Conservation (phyloP, 257 asterid species). For the Thymus mandschuricus region DNA sequence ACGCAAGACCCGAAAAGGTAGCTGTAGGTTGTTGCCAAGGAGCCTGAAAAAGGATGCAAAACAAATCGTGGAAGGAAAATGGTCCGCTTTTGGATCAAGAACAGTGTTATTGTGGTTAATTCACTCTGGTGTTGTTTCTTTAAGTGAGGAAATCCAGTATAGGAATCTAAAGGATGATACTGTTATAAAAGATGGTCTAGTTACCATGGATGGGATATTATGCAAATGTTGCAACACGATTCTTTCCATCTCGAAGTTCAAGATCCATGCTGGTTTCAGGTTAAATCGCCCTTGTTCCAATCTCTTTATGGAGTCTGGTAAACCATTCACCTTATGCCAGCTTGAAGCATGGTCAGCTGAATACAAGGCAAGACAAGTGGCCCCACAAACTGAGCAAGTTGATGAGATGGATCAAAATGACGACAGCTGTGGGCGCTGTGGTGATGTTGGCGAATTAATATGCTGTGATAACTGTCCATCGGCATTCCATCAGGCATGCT, state of each 20-base stretch:
- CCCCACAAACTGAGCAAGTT: slow-evolving; percentile 53
- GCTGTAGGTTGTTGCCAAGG: slow-evolving; percentile 83
- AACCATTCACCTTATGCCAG: slow-evolving; percentile 80
- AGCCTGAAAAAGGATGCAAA: slow-evolving; percentile 73
- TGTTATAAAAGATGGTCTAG: slow-evolving; percentile 73
- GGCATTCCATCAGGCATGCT: slow-evolving; percentile 95
- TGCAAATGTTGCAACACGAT: slow-evolving; percentile 76
- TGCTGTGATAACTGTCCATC: slow-evolving; percentile 99
- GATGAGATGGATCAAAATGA: slow-evolving; percentile 89
- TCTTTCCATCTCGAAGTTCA: slow-evolving; percentile 73
- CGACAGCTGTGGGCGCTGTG: slow-evolving; percentile 98
- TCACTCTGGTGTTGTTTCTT: slow-evolving; percentile 68
- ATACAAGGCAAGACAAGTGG: slow-evolving; percentile 67
- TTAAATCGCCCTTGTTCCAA: slow-evolving; percentile 61
- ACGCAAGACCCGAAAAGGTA: slow-evolving; percentile 69
- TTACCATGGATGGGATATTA: slow-evolving; percentile 77
- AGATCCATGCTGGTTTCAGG: slow-evolving; percentile 73
- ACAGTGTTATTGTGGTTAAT: slow-evolving; percentile 90
- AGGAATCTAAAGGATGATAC: slow-evolving; percentile 59
- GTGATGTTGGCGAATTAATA: slow-evolving; percentile 91
- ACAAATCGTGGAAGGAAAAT: slow-evolving; percentile 66
- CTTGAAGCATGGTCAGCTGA: slow-evolving; percentile 99
- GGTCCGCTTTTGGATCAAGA: slow-evolving; percentile 70
- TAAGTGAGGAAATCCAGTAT: slow-evolving; percentile 75
- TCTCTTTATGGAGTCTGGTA: slow-evolving; percentile 84